phyloP scores from a whole-genome alignment of 148 eudicot genomes.

The Diospyros kaki region DNA sequence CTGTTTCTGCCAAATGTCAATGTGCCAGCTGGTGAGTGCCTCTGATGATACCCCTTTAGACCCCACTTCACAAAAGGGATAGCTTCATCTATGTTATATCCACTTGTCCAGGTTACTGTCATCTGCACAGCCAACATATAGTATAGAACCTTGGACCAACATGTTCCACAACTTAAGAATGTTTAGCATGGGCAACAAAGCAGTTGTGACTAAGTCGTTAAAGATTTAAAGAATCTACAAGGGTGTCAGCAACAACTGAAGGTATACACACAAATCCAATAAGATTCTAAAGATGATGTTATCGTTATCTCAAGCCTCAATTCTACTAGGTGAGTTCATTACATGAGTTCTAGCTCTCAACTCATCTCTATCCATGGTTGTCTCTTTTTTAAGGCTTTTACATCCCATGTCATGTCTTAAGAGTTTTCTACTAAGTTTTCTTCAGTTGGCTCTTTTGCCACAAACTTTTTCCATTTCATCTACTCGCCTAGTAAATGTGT shows the following conservation, averaged over 20 bases:
- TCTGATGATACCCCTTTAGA: constrained; percentile 19
- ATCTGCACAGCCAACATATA: constrained; percentile 28
- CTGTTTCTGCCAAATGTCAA: constrained; percentile 46
- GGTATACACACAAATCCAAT: not conserved
- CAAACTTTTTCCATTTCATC: no score
- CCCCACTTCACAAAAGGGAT: constrained; percentile 60
- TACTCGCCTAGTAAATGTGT: no score
- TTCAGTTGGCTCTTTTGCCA: no score
- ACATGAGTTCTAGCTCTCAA: no score
- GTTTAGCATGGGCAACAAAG: not conserved
- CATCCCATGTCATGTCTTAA: no score
- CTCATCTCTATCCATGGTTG: no score
- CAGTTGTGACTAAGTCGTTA: not conserved
- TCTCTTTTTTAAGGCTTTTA: no score
- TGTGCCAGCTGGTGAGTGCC: constrained; percentile 56
- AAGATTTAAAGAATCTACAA: no score
- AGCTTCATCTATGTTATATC: constrained; percentile 58
- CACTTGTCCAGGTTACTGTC: constrained; percentile 80
- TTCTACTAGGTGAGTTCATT: no score
- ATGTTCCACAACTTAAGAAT: not conserved
- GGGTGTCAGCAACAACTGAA: no score
- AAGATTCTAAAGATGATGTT: not conserved
- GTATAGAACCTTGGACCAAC: not conserved
- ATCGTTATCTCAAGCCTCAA: not conserved
- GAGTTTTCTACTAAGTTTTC: no score